phyloP scores from a whole-genome alignment of 306 rosid genomes.

The Trichosanthes cucumerina region DNA sequence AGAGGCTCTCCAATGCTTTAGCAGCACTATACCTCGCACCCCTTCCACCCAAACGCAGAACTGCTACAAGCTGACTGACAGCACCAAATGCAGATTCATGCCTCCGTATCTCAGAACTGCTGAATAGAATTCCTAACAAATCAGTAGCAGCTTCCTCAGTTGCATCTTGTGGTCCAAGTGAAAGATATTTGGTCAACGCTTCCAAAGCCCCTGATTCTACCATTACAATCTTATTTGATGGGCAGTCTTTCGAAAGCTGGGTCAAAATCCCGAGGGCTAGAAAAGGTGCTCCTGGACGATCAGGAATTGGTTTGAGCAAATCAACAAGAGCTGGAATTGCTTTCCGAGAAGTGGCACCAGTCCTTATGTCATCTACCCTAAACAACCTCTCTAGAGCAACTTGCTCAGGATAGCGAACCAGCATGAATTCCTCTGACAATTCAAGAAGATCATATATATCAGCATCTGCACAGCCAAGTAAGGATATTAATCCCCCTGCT shows the following conservation, averaged over 20 bases:
- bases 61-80: conserved; percentile 97
- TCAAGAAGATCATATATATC: conserved; percentile 84
- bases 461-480: conserved; percentile 89
- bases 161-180: conserved; percentile 93
- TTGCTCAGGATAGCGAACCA: conserved; percentile 89
- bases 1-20: conserved; percentile 91
- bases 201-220: conserved; percentile 96
- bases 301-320: conserved; percentile 98
- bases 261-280: conserved; percentile 85
- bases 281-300: conserved; percentile 97
- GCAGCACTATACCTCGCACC: conserved; percentile 94
- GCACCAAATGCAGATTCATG: conserved; percentile 91
- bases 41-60: conserved; percentile 94
- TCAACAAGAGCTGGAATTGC: conserved; percentile 96
- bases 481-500: conserved; percentile 85
- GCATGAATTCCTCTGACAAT: conserved; percentile 81
- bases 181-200: conserved; percentile 89
- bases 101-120: conserved; percentile 90
- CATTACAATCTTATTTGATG: conserved; percentile 84
- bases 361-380: conserved; percentile 95
- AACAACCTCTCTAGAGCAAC: conserved; percentile 92
- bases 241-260: conserved; percentile 80
- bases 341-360: conserved; percentile 90
- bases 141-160: conserved; percentile 98
- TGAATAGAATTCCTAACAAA: conserved; percentile 80